These are phyloP conservation scores for Glonium stellatum DNA, from an alignment of 495 filamentous ascomycete species.

Conservation along the genomic window DNA sequence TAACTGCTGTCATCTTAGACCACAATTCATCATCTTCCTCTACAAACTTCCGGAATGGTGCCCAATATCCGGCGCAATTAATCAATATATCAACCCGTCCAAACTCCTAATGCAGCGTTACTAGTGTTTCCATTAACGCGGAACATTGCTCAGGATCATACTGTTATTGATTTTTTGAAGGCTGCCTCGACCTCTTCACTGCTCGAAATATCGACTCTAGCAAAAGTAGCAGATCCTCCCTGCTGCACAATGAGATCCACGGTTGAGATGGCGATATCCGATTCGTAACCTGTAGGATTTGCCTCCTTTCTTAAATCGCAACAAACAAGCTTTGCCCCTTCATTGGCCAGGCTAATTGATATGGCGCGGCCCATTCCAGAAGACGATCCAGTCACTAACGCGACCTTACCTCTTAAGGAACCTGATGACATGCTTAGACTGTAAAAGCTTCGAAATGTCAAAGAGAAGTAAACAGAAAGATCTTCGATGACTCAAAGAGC, in stretches of 20 bases:
- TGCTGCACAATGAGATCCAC: neutral
- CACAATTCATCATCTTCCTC: neutral
- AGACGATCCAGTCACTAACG: neutral
- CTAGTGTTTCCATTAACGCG: neutral
- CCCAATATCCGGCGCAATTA: conserved; percentile 1
- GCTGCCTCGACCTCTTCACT: neutral
- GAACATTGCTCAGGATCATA: neutral
- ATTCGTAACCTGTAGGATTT: neutral
- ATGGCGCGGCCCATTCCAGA: neutral
- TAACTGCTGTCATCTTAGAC: neutral
- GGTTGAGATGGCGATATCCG: neutral
- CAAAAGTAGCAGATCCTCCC: neutral
- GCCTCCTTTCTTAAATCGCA: neutral
- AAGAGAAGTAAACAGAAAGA: too few species aligned
- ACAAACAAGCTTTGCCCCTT: neutral
- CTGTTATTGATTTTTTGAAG: neutral
- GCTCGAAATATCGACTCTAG: neutral
- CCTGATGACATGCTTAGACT: neutral
- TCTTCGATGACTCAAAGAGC: too few species aligned
- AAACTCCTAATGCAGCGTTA: neutral
- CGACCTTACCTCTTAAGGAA: neutral
- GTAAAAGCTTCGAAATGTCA: too few species aligned
- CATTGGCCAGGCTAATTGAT: neutral
- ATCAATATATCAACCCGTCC: neutral
- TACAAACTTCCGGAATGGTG: neutral